phyloP scores from a whole-genome alignment of 2,329 filamentous ascomycete species.

The Colletotrichum cereale region DNA sequence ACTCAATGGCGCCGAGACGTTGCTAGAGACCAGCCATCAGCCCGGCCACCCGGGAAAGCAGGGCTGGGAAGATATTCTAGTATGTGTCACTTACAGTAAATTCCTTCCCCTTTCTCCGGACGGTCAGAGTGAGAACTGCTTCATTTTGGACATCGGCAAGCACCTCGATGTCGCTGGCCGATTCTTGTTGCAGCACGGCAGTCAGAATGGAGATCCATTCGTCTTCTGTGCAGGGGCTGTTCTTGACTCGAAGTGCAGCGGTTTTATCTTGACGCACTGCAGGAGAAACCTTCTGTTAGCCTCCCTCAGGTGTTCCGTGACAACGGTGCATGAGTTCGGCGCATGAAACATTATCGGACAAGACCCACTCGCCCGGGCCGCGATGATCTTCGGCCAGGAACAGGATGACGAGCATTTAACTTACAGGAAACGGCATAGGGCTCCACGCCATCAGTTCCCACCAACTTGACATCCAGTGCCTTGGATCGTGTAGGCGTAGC shows the following conservation, averaged over 20 bases:
- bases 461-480: conserved; percentile 73
- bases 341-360: conserved; percentile 42
- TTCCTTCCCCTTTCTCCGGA: conserved; percentile 75
- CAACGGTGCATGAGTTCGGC: conserved; percentile 28
- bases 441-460: conserved; percentile 75
- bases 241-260: conserved; percentile 64
- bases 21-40: conserved; percentile 59
- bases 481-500: conserved; percentile 62
- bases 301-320: conserved; percentile 2
- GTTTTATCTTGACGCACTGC: conserved; percentile 61
- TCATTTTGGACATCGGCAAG: conserved; percentile 69
- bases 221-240: conserved; percentile 66
- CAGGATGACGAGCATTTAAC: conserved; percentile 48
- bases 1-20: conserved; percentile 74
- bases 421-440: conserved; percentile 71
- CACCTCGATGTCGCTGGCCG: conserved; percentile 67
- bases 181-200: conserved; percentile 66
- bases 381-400: conserved; percentile 35
- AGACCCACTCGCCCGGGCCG: conserved; percentile 36
- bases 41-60: conserved; percentile 28
- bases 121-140: conserved; percentile 68
- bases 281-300: conserved; percentile 34
- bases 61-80: conserved; percentile 31
- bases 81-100: conserved; percentile 70
- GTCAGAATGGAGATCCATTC: conserved; percentile 76